Conservation (phyloP, 345 rosid species). For the Populus alba region DNA sequence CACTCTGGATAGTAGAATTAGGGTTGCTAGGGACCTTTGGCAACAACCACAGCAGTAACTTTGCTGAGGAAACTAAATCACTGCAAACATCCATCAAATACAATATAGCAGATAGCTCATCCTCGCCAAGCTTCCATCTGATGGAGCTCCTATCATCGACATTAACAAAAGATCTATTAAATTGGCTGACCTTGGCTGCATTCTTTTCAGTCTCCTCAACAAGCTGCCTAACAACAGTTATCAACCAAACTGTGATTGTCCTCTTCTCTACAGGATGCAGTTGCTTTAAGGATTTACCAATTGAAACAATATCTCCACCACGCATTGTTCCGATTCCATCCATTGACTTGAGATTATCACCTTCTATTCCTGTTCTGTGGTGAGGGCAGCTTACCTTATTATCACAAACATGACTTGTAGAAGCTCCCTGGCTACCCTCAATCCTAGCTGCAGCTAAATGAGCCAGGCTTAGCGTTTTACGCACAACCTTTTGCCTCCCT, state of each 20-base stretch:
- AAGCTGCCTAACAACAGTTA: constrained; percentile 62
- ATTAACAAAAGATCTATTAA: constrained; percentile 48
- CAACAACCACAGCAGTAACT: constrained; percentile 86
- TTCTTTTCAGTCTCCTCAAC: constrained; percentile 77
- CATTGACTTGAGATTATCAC: constrained; percentile 49
- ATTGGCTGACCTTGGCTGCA: constrained; percentile 56
- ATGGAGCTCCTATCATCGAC: constrained; percentile 55
- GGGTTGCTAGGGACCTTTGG: constrained; percentile 64
- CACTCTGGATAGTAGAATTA: constrained; percentile 63
- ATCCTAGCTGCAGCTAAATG: constrained; percentile 91
- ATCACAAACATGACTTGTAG: constrained; percentile 82
- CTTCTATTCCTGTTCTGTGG: constrained; percentile 60
- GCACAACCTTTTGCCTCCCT: constrained; percentile 83
- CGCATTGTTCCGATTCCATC: constrained; percentile 51
- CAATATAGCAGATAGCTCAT: constrained; percentile 70
- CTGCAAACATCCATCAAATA: constrained; percentile 75
- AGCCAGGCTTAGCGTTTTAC: constrained; percentile 85
- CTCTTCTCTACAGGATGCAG: constrained; percentile 74
- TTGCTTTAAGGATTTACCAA: constrained; percentile 72
- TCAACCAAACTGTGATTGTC: constrained; percentile 72
- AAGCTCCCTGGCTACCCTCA: constrained; percentile 97
- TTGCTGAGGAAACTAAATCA: constrained; percentile 69
- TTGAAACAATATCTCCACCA: constrained; percentile 55
- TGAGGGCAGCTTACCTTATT: constrained; percentile 67
- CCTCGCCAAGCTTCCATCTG: constrained; percentile 88